phyloP scores from a whole-genome alignment of 2,329 filamentous ascomycete genomes.

The Teratosphaeria pseudoeucalypti region DNA sequence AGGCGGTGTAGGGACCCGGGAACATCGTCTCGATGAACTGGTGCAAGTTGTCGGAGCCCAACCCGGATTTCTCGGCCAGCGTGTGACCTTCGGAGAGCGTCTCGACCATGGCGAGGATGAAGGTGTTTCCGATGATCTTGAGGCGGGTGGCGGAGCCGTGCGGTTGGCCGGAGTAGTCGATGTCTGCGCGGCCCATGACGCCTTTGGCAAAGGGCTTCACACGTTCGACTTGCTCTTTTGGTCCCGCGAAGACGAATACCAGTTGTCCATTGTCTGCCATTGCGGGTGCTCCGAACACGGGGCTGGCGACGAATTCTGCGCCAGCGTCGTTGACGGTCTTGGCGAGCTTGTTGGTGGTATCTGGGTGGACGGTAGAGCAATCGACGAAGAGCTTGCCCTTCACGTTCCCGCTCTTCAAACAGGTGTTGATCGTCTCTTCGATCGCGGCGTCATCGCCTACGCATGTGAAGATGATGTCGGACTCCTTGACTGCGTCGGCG shows the following conservation, averaged over 20 bases:
- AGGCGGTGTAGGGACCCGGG: slow-evolving; percentile 63
- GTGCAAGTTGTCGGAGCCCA: slow-evolving; percentile 61
- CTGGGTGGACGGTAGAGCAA: slow-evolving; percentile 78
- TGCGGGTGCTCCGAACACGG: slow-evolving; percentile 62
- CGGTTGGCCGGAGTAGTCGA: slow-evolving; percentile 61
- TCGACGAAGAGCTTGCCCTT: slow-evolving; percentile 72
- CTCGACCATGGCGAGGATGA: slow-evolving; percentile 74
- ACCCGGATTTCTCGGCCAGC: slow-evolving; percentile 67
- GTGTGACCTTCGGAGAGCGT: slow-evolving; percentile 68
- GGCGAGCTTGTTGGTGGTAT: slow-evolving; percentile 60
- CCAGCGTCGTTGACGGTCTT: slow-evolving; percentile 48
- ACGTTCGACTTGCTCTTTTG: slow-evolving; percentile 48
- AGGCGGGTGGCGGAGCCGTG: slow-evolving; percentile 59
- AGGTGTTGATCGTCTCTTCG: slow-evolving; percentile 47
- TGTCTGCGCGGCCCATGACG: slow-evolving; percentile 57
- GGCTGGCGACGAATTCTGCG: slow-evolving; percentile 64
- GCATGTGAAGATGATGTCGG: slow-evolving; percentile 75
- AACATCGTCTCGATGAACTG: slow-evolving; percentile 63
- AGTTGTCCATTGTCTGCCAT: slow-evolving; percentile 62
- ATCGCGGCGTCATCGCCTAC: slow-evolving; percentile 70
- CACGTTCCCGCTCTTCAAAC: slow-evolving; percentile 50
- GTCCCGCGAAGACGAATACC: slow-evolving; percentile 63
- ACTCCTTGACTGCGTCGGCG: slow-evolving; percentile 52
- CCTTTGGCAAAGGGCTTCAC: slow-evolving; percentile 62
- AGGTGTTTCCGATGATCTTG: slow-evolving; percentile 79